Percentiles rank a stretch among this genome's conserved stretches.
Conservation (phyloP, 192 early-diverging fungal genomes). For the Coemansia sp. region DNA sequence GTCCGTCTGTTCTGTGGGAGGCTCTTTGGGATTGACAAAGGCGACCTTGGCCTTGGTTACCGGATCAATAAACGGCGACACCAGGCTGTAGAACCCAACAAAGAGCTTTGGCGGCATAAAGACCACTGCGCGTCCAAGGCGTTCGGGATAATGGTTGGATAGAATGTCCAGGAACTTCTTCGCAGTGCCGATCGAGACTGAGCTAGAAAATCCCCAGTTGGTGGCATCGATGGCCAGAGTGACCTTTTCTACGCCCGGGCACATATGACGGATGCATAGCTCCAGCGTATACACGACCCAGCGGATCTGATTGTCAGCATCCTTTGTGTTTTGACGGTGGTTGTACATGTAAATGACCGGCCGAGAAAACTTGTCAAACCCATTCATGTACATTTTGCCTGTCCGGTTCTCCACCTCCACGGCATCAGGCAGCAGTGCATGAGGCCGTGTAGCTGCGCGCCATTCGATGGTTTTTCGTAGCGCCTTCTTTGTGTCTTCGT, state of each 20-base stretch:
- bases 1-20: constrained; percentile 1
- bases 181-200: constrained; percentile 67
- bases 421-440: constrained; percentile 65
- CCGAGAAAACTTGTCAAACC: constrained; percentile 74
- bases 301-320: constrained; percentile 68
- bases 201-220: constrained; percentile 62
- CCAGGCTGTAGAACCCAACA: constrained; percentile 73
- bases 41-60: constrained; percentile 85
- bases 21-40: constrained; percentile 68
- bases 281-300: constrained; percentile 84
- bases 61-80: constrained; percentile 90
- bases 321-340: constrained; percentile 76
- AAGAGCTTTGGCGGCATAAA: constrained; percentile 86
- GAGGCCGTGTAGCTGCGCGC: constrained; percentile 71
- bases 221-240: constrained; percentile 81
- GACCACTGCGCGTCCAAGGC: constrained; percentile 66
- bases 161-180: constrained; percentile 80
- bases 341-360: constrained; percentile 77
- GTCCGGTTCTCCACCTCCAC: constrained; percentile 73
- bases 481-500: constrained; percentile 61
- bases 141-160: constrained; percentile 88
- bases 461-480: constrained; percentile 76
- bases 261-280: constrained; percentile 67
- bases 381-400: constrained; percentile 83
- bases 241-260: constrained; percentile 70